Conservation (phyloP, 2,329 filamentous ascomycete species). For the Aurifilum marmelostoma region DNA sequence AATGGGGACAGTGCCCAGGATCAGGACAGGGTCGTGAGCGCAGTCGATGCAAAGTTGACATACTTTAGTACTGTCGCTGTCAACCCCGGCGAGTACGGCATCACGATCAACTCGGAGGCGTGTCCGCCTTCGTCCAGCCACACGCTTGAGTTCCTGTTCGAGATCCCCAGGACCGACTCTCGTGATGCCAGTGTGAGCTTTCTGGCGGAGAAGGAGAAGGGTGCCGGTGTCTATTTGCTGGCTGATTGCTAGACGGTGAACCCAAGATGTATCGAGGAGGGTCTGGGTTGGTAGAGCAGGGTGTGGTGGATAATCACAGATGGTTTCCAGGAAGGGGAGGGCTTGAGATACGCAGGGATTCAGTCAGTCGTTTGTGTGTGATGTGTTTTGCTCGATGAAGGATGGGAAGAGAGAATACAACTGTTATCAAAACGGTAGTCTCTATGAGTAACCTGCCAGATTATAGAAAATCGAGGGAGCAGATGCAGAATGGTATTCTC, state of each 20-base stretch:
- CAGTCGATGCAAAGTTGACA: slow-evolving; percentile 14
- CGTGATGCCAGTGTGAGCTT: slow-evolving; percentile 28
- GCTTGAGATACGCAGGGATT: neutral
- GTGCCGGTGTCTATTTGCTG: slow-evolving; percentile 26
- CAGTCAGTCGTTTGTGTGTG: neutral
- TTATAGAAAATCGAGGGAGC: neutral
- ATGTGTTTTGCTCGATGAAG: neutral
- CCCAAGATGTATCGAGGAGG: neutral
- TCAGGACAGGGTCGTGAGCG: slow-evolving; percentile 9
- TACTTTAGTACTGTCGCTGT: slow-evolving; percentile 27
- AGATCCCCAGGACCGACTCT: slow-evolving; percentile 27
- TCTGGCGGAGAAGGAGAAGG: slow-evolving; percentile 19
- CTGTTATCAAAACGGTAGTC: neutral
- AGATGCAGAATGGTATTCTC: neutral
- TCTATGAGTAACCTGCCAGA: neutral
- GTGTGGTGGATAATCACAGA: neutral
- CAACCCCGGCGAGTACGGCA: slow-evolving; percentile 26
- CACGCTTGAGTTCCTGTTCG: slow-evolving; percentile 25
- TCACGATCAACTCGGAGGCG: slow-evolving; percentile 27
- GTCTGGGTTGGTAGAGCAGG: neutral
- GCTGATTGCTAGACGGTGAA: slow-evolving; percentile 22
- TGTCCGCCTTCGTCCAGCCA: slow-evolving; percentile 17
- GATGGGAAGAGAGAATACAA: neutral
- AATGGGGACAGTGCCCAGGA: slow-evolving; percentile 4
- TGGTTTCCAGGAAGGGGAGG: neutral